Evolutionary conservation across 768 basidiomycete species (phyloP).

Genomic region (Terana coerulea): DNA sequence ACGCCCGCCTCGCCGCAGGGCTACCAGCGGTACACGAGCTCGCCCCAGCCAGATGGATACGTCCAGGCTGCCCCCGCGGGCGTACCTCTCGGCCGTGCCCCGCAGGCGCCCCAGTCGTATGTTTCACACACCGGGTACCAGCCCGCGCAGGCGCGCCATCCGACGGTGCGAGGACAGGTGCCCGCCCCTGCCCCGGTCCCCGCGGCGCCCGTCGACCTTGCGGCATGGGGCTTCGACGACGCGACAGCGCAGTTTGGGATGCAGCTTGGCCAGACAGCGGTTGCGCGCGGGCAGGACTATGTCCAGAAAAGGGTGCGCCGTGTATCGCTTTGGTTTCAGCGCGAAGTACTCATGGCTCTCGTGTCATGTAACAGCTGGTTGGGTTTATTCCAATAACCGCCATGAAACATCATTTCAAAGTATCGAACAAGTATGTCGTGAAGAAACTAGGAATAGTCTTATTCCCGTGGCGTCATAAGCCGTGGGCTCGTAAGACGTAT

Average conservation of each 20-base stretch:
- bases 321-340: no score
- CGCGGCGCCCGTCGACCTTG: slow-evolving; percentile 44
- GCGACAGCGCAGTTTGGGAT: slow-evolving; percentile 95
- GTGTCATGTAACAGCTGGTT: slow-evolving; percentile 57
- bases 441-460: slow-evolving; percentile 81
- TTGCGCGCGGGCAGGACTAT: slow-evolving; percentile 93
- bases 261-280: slow-evolving; percentile 89
- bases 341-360: not conserved
- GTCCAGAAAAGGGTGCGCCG: slow-evolving; percentile 85
- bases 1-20: slow-evolving; percentile 73
- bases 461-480: slow-evolving; percentile 94
- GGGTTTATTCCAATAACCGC: slow-evolving; percentile 70
- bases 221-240: slow-evolving; percentile 84
- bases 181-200: slow-evolving; percentile 35
- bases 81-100: slow-evolving; percentile 12
- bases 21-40: slow-evolving; percentile 69
- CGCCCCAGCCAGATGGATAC: slow-evolving; percentile 36
- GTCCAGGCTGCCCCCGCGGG: slow-evolving; percentile 25
- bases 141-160: slow-evolving; percentile 20
- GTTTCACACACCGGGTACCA: slow-evolving; percentile 24
- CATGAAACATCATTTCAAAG: slow-evolving; percentile 92
- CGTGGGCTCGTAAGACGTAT: slow-evolving; percentile 71
- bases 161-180: slow-evolving; percentile 11
- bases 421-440: slow-evolving; percentile 94
- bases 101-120: slow-evolving; percentile 17